Percentiles rank a stretch among this genome's conserved stretches.
Conservation (phyloP, 257 asterid species). For the Nicotiana undulata region DNA sequence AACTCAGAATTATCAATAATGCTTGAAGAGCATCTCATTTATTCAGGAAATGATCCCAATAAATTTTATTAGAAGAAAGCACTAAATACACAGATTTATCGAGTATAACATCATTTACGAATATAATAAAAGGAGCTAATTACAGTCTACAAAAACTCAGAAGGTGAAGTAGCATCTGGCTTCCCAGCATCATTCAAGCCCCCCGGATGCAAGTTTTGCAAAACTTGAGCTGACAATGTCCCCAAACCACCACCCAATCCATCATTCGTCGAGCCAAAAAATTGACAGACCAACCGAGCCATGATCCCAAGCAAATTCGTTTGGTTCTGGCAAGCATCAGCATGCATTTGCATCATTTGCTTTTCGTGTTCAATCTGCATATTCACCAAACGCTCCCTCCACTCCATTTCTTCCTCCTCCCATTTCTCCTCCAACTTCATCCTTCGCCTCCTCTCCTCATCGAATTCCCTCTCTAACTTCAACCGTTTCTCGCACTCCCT, state of each 20-base stretch:
- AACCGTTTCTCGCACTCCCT: slow-evolving; percentile 56
- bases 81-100: not conserved
- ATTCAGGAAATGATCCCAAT: slow-evolving; percentile 11
- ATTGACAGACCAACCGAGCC: slow-evolving; percentile 66
- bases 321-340: slow-evolving; percentile 86
- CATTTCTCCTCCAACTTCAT: slow-evolving; percentile 72
- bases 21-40: slow-evolving; percentile 7
- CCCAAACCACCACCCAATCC: slow-evolving; percentile 61
- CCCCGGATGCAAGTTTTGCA: slow-evolving; percentile 74
- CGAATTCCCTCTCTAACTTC: slow-evolving; percentile 53
- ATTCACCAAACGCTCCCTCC: slow-evolving; percentile 76
- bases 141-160: slow-evolving; percentile 60
- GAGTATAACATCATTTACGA: not conserved
- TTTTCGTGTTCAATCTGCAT: slow-evolving; percentile 91
- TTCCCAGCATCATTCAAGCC: slow-evolving; percentile 60
- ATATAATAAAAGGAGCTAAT: not conserved
- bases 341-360: slow-evolving; percentile 90
- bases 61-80: slow-evolving; percentile 9
- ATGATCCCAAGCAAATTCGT: slow-evolving; percentile 65
- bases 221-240: slow-evolving; percentile 55
- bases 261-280: slow-evolving; percentile 63
- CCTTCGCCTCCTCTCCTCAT: slow-evolving; percentile 61
- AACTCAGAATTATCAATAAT: not conserved
- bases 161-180: slow-evolving; percentile 61
- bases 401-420: slow-evolving; percentile 82